Base-by-base conservation (phyloP, 768 basidiomycete species). In the Termitomyces sp. region DNA sequence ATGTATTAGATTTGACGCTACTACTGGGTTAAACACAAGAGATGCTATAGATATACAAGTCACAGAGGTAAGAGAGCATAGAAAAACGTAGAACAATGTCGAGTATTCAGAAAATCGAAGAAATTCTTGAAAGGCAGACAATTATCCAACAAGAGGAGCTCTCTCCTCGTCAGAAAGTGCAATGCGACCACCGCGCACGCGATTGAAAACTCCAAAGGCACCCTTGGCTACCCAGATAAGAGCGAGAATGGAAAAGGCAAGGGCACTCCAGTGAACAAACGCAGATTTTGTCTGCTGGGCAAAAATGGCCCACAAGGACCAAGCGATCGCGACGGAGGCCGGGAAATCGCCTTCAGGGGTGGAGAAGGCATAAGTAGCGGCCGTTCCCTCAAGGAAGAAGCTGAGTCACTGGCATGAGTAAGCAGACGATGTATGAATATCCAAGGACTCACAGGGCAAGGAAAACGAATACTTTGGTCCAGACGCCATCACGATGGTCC, bases 401-500 rank as follows among this genome's bases (percentile, higher is more conserved):
- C 88, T 89, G 41, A 30, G 2, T 6, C 50, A 31, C 58, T 41
- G 49, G 14, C 3, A 19, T 50, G 14, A 60, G 37, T 61, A 49
- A 52, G 50, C 56, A 26, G n/a, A 31, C 40, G 37, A 40, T 21
- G 21, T 37, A 53, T 59, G 30, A 5, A 4, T 11, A 42, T 7
- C 12, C 19, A 15, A n/a, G 3, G 14, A 74, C 87, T 65, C 72
- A 91, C 85, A 96, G 75, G 43, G 82, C 90, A 30, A 98, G 84
- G 84, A 97, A 94, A 57, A 94, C 96, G 63, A 95, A 93, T 67
- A 96, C 86, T 67, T 95, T 94, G 67, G 93, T 95, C 87, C 91
- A 94, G 56, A 94, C 73, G 41, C 94, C 92, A 3, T 91, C 86
- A 33, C 67, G 72, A 55, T 88, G 75, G 57, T 67, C 70, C 57